phyloP scores from a whole-genome alignment of 129 eudicot genomes.

The Solidago caesia region DNA sequence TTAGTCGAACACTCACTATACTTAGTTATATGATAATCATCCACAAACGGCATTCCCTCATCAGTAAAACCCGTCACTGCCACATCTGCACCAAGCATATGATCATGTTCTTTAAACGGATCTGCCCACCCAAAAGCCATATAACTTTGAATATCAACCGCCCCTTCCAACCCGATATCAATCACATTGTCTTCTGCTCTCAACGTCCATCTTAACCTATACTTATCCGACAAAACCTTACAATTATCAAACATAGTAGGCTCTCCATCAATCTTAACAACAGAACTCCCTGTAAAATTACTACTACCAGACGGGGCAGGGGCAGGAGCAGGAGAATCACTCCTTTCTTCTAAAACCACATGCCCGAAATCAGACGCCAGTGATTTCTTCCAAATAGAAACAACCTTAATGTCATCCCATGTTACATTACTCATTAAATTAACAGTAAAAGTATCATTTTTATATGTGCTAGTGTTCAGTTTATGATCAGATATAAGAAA shows the following conservation, averaged over 20 bases:
- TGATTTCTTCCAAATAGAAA: conserved; percentile 67
- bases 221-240: conserved; percentile 57
- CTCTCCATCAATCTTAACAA: conserved; percentile 26
- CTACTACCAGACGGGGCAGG: conserved; percentile 26
- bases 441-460: conserved; percentile 63
- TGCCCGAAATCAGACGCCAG: conserved; percentile 79
- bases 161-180: conserved; percentile 91
- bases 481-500: conserved; percentile 56
- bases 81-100: conserved; percentile 83
- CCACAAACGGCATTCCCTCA: conserved; percentile 69
- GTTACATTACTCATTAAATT: conserved; percentile 55
- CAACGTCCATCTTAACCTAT: conserved; percentile 81
- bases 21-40: conserved; percentile 73
- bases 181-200: conserved; percentile 48
- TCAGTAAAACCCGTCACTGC: conserved; percentile 71
- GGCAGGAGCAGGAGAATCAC: conserved; percentile 19
- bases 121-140: conserved; percentile 98
- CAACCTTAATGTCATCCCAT: conserved; percentile 73
- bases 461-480: conserved; percentile 50
- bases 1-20: conserved; percentile 64
- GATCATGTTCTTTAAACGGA: conserved; percentile 44
- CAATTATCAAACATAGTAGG: conserved; percentile 88
- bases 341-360: conserved; percentile 38
- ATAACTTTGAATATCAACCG: conserved; percentile 49
- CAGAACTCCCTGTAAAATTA: conserved; percentile 28